Evolutionary conservation across 1,284 basidiomycete genomes (phyloP).

Genomic region (Ceraceosorus guamensis): DNA sequence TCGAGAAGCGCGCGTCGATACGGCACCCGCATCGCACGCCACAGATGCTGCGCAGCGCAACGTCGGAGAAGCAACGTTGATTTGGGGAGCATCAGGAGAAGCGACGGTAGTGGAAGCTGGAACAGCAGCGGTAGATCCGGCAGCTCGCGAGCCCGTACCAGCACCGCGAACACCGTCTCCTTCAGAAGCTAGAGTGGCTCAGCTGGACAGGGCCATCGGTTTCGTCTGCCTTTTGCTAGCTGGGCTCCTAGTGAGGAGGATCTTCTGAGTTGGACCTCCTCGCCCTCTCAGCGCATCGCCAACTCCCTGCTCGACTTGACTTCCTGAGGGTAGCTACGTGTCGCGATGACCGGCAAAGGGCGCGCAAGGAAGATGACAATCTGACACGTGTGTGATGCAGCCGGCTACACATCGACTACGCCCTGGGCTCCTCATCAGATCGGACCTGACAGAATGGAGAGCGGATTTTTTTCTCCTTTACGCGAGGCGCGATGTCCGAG

Average conservation of each 20-base stretch:
- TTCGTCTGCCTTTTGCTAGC: conserved; percentile 9
- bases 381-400: too few relatives aligned
- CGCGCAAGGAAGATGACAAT: too few relatives aligned
- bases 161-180: not conserved
- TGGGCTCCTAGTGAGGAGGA: conserved; percentile 5
- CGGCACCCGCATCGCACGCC: not conserved
- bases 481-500: too few relatives aligned
- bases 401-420: too few relatives aligned
- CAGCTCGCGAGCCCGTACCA: not conserved
- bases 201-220: conserved; percentile 9
- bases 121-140: not conserved
- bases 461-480: too few relatives aligned
- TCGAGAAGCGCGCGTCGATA: not conserved
- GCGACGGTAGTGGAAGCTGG: not conserved
- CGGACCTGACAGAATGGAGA: too few relatives aligned
- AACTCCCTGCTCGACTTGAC: too few relatives aligned
- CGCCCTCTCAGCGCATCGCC: too few relatives aligned
- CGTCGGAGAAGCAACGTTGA: not conserved
- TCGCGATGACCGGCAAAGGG: too few relatives aligned
- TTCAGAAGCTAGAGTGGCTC: conserved; percentile 8
- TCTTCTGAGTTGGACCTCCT: not conserved
- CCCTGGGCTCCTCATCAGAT: too few relatives aligned
- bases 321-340: too few relatives aligned
- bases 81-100: not conserved
- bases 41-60: not conserved